Evolutionary conservation across 208 protist species (phyloP), one percentile per base, ranked within the genome.

Genomic region (Crithidia bombi): DNA sequence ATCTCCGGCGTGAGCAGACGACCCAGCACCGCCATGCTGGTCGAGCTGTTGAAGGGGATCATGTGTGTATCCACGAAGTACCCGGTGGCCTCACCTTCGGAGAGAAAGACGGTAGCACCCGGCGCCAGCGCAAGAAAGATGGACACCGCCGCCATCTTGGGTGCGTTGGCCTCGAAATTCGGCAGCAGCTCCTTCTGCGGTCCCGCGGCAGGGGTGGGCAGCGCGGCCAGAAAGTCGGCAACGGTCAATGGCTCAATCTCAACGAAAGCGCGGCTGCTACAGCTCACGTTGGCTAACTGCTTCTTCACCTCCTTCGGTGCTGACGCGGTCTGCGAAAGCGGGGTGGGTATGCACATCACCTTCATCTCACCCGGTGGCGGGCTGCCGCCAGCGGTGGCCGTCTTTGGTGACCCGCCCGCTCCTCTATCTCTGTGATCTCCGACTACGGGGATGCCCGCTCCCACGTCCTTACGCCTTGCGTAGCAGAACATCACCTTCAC

Each of bases 91-190:
- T 68, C 64, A 21, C 71, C 71, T 23, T 81, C 68, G 0, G 79
- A 54, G 11, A 81, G 36, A 19, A 49, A 66, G 7, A 85, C 67
- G 2, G 80, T 77, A 11, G 44, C 71, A 30, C 75, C 80, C 0
- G 80, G 80, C 1, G 80, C 80, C 2, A 85, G 69, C 43, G 71
- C 80, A 10, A 79, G n/a, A 10, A 67, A 73, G 25, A 85, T 26
- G 23, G 59, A 41, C 25, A 64, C 50, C 43, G 39, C 71, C 10
- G 39, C 71, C 49, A 58, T 62, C 15, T n/a, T 11, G 17, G n/a
- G 5, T 15, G 25, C 38, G 23, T 41, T 33, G 19, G 33, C 49
- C 64, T 77, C 51, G 15, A 77, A 67, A 36, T 23, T 43, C 1
- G 44, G 12, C 30, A 77, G 46, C 57, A 54, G 30, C 17, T 47